Evolutionary conservation across 805 yeast species (phyloP), one percentile per base, ranked within the genome.

Genomic region (Myxozyma mucilagina): DNA sequence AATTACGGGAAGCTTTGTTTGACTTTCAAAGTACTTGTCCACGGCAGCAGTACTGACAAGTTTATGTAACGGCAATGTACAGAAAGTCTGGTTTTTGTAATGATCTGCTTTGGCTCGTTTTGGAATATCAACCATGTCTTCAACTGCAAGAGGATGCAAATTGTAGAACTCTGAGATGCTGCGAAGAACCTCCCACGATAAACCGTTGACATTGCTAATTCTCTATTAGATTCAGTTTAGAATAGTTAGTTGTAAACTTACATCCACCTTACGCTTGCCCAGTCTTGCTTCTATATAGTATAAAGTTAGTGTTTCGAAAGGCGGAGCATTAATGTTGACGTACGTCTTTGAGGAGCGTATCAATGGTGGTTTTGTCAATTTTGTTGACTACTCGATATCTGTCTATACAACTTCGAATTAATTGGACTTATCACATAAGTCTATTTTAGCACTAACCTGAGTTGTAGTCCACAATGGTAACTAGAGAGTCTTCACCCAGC

Each of bases 91-190:
- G 36, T 72, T 73, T 2, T 80, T 76, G 62, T 81, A 84, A n/a
- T 78, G 72, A 64, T 84, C 87, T 47, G 78, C 76, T 65, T 84
- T 84, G 0, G 87, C 82, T 32, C 87, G 72, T 60, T 82, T 86
- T 4, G 87, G 87, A 32, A 83, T 77, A 70, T 84, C 87, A 48
- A 84, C 80, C 84, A 84, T 79, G 68, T 84, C 87, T 68, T 84
- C 87, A 48, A 84, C 74, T 0, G 87, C 82, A 49, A 84, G 72
- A 29, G 84, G 77, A 68, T 84, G 87, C 20, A 84, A 70, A 18
- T 75, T 70, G 68, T 77, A 84, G 52, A 73, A 71, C 45, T 76
- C 71, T 1, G 81, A 79, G 44, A 84, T 74, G 0, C 78, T 70
- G 8, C 80, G 75, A 7, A 84, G 78, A 7, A 84, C 84, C 56